Conservation (phyloP, 768 basidiomycete genomes). For the Glaciozyma martinii region DNA sequence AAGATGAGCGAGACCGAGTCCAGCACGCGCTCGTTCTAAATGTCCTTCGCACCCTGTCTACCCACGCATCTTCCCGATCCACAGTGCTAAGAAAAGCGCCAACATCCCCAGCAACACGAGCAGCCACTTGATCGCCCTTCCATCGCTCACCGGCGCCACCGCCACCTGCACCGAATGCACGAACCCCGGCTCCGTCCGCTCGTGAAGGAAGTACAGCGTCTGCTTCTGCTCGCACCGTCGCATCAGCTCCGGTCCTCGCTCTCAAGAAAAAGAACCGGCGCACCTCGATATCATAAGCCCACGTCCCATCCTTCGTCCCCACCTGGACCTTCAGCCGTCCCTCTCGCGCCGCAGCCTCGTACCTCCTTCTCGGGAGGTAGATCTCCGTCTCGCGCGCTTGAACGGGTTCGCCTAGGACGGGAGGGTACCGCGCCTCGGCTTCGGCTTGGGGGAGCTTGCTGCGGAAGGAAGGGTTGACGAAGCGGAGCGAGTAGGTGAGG, state of each 20-base stretch:
- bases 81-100: too few relatives aligned
- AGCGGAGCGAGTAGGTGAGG: conserved; percentile 23
- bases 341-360: conserved; percentile 39
- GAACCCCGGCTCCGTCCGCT: conserved; percentile 6
- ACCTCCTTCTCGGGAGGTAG: conserved; percentile 55
- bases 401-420: conserved; percentile 41
- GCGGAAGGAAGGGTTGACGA: conserved; percentile 51
- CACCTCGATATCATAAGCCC: conserved; percentile 51
- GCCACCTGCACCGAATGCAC: conserved; percentile 16
- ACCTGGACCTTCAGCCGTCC: conserved; percentile 54
- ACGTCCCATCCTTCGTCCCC: conserved; percentile 47
- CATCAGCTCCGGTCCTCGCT: neutral
- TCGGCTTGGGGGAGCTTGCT: conserved; percentile 5
- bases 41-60: too few relatives aligned
- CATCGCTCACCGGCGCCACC: neutral
- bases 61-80: too few relatives aligned
- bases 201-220: conserved; percentile 59
- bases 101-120: too few relatives aligned
- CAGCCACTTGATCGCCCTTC: too few relatives aligned
- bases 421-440: conserved; percentile 39
- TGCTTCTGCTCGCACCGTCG: conserved; percentile 45
- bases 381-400: conserved; percentile 61
- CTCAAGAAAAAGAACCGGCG: neutral
- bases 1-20: too few relatives aligned
- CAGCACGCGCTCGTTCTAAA: too few relatives aligned